Conservation (phyloP, 305 asterid genomes). For the Fraxinus paxiana region DNA sequence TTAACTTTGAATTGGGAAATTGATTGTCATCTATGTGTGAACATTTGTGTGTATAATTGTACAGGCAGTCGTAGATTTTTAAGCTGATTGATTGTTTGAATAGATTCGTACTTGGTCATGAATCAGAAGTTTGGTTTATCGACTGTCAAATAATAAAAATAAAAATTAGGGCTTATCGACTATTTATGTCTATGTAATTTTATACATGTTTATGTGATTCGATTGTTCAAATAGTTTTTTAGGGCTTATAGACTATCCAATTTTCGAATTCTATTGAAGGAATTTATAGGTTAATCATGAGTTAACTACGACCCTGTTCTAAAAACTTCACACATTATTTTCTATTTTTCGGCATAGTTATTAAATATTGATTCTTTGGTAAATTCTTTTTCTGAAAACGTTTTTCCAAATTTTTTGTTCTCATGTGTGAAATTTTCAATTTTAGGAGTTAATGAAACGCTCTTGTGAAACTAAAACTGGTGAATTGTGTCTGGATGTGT, state of each 20-base stretch:
- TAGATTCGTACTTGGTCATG: neutral
- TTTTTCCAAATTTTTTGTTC: neutral
- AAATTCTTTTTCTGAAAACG: neutral
- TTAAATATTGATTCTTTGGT: neutral
- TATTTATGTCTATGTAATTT: neutral
- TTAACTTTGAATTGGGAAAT: neutral
- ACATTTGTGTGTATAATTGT: neutral
- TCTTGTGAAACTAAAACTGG: neutral
- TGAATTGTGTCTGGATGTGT: neutral
- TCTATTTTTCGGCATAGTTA: neutral
- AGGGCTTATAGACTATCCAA: neutral
- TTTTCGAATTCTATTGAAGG: neutral
- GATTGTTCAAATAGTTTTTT: neutral
- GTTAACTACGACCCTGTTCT: neutral
- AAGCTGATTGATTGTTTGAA: neutral
- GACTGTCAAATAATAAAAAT: neutral
- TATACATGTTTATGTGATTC: neutral
- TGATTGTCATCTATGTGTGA: neutral
- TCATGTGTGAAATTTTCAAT: neutral
- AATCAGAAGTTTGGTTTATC: neutral
- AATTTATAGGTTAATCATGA: neutral
- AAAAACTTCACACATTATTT: neutral
- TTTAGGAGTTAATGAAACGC: neutral
- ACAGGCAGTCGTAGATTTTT: neutral
- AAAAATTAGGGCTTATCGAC: neutral